A percentile compares a stretch with the other conserved stretches of the same genome.
These are phyloP conservation scores for Fusarium pseudograminearum DNA, from an alignment of 2,329 filamentous ascomycete species.

Conservation along the genomic window DNA sequence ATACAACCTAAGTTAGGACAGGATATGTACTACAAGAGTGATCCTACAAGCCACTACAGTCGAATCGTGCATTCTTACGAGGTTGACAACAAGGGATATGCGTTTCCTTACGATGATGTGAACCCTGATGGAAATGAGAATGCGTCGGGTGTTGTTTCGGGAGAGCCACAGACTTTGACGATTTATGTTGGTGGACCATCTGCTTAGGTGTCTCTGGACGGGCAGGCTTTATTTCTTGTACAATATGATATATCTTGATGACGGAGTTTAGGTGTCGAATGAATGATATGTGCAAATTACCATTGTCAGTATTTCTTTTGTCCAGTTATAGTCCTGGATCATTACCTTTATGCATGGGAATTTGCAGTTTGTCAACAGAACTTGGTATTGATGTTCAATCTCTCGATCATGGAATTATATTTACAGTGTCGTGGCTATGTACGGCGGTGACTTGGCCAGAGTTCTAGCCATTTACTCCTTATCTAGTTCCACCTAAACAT, in stretches of 20 bases:
- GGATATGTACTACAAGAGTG: conserved; percentile 58
- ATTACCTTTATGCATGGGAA: too few species aligned
- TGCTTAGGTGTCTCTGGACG: not conserved
- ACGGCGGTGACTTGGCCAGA: too few species aligned
- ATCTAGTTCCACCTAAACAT: not conserved
- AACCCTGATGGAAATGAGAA: conserved; percentile 67
- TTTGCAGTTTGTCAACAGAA: too few species aligned
- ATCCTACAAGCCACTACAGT: conserved; percentile 67
- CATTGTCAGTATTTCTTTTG: too few species aligned
- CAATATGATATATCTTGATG: not conserved
- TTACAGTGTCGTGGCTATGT: too few species aligned
- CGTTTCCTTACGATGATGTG: conserved; percentile 77
- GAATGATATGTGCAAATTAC: not conserved
- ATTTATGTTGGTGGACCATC: conserved; percentile 46
- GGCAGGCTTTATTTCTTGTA: conserved; percentile 2
- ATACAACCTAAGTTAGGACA: conserved; percentile 57
- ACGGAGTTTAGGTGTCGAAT: not conserved
- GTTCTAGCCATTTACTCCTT: too few species aligned
- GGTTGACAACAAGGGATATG: conserved; percentile 70
- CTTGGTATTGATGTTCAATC: too few species aligned
- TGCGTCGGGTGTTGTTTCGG: conserved; percentile 56
- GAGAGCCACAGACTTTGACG: conserved; percentile 43
- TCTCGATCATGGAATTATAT: too few species aligned
- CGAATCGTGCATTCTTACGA: conserved; percentile 71
- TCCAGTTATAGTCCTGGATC: too few species aligned